Evolutionary conservation across 371 early-diverging fungal genomes (phyloP), one percentile per base, ranked within the genome.

Genomic region (Mucor indicus): DNA sequence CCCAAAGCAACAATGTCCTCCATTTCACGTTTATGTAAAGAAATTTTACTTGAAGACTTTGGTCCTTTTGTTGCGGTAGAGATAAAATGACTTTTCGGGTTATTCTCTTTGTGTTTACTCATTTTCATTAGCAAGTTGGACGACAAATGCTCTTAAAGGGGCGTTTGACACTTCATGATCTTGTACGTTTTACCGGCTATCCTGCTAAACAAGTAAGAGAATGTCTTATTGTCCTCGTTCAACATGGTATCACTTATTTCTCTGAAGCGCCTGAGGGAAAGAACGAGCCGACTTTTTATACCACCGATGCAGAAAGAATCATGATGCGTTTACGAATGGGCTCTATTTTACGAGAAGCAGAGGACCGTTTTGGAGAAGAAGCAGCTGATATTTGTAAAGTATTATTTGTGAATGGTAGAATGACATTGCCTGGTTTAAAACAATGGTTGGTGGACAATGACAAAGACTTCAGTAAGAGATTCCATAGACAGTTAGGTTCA

Each of bases 311-410:
- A 13, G 41, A 65, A 11, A 72, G 55, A 19, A 72, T 92, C 22
- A 55, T 89, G 52, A 57, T 85, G 55, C 62, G 91, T 31, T 73
- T 84, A 39, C 63, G 90, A 21, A 76, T 86, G 54, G 87, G 90
- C 1, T 60, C 79, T 11, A 86, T 86, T 30, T 42, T 90, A 40
- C 64, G 65, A 21, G 63, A 77, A 8, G 75, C 83, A 0, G 62
- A 74, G 43, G 83, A 83, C 24, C 70, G 76, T 39, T 85, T 80
- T 60, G 92, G 88, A 23, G 55, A 69, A 30, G 82, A 86, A 41
- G 94, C 75, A 50, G 27, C n/a, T 36, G 20, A 13, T 5, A 53
- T 69, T 7, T 59, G 65, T 37, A 58, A 57, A 37, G 53, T 61
- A 5, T 25, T 69, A 24, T 59, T 68, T 24, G 19, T 50, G 15